Base-by-base conservation (phyloP, 768 basidiomycete genomes). In the Tricholoma sp. region DNA sequence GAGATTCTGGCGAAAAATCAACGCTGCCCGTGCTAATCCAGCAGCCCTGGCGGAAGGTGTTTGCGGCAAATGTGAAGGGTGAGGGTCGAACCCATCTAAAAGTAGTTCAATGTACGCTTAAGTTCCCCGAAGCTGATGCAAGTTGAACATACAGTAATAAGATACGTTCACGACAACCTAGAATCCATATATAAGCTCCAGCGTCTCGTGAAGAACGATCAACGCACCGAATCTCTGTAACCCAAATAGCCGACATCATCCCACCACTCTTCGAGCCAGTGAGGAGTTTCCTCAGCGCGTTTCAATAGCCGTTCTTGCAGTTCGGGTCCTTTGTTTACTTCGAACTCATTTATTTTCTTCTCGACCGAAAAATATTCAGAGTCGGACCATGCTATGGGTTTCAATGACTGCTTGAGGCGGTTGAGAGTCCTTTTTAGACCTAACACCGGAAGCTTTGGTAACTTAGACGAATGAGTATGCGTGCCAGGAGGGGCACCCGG, bases 201-300 rank as follows among this genome's bases (percentile, higher is more conserved):
- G 16, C 57, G 1, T 49, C 3, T 18, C 52, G 52, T 22, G 55
- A 16, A 50, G 19, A 18, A 29, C 0, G 16, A 29, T 54, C 9
- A 21, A 66, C 84, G 53, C 62, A 90, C 91, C 51, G 91, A 86
- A 63, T 95, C 94, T 53, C 94, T 76, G 68, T 94, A 98, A 4
- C 83, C 80, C 64, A 94, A 77, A 66, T 97, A 98, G 0, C 76
- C 91, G 14, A 67, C 70, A 61, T 91, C 86, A 68, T 98, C 94
- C 94, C 95, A 98, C 93, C 95, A 97, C 57, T 90, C 83, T 63
- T 92, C 90, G 22, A 98, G 76, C 94, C 94, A 98, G 64, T 92
- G 89, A 35, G 79, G 76, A 46, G 74, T 80, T 58, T 80, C 78
- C 22, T 72, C 73, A 16, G 82, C 78, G 45, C 83, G 77, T 41